Conservation (phyloP, 116 monocot species). For the Papilionanthe hybrid region DNA sequence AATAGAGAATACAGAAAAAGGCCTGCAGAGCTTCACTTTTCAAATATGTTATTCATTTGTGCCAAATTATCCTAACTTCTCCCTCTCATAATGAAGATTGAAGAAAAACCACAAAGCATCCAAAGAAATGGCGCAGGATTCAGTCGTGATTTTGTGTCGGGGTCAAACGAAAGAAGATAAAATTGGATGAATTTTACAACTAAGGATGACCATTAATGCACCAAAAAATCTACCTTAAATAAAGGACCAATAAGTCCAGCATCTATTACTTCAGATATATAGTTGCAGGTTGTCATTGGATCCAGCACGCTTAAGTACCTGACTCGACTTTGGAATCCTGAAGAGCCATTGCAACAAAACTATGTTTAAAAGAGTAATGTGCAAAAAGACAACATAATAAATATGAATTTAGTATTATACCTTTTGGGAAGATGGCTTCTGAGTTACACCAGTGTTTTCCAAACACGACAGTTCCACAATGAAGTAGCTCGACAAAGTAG, state of each 20-base stretch:
- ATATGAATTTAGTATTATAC: conserved; percentile 19
- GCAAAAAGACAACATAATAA: background rate
- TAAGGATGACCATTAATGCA: background rate
- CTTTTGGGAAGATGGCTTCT: conserved; percentile 83
- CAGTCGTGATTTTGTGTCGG: too few relatives aligned
- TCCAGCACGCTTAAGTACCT: conserved; percentile 51
- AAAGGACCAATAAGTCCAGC: conserved; percentile 72
- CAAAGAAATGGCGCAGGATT: too few relatives aligned
- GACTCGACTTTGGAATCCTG: conserved; percentile 80
- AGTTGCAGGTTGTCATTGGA: conserved; percentile 51
- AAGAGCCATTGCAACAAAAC: conserved; percentile 8
- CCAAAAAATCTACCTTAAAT: conserved; percentile 42
- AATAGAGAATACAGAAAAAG: too few relatives aligned
- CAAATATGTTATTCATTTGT: too few relatives aligned
- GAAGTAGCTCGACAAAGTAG: conserved; percentile 42
- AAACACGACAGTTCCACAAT: conserved; percentile 42
- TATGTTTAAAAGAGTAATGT: background rate
- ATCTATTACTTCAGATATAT: conserved; percentile 87
- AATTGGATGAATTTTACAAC: background rate
- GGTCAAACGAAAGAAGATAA: background rate
- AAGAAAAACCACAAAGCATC: too few relatives aligned
- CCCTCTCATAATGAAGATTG: too few relatives aligned
- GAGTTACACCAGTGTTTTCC: conserved; percentile 65
- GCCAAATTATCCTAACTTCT: too few relatives aligned
- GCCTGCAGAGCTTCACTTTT: too few relatives aligned